Conservation (phyloP, 176 grass and related monocot genomes). For the Musa itinerans region DNA sequence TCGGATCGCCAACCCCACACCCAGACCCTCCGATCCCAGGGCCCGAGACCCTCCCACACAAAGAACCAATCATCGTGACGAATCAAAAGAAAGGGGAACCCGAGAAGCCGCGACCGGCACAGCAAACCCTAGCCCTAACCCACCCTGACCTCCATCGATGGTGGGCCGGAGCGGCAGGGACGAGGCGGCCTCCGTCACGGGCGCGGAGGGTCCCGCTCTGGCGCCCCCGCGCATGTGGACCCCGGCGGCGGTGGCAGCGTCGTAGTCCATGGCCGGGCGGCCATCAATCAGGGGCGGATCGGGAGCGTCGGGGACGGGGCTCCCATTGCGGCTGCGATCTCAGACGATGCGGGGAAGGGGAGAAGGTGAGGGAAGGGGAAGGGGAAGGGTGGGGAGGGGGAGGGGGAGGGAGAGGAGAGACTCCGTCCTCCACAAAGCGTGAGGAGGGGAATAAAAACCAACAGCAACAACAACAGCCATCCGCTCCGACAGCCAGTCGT, state of each 20-base stretch:
- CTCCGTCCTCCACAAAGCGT: neutral
- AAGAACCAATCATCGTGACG: neutral
- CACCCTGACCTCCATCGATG: slow-evolving; percentile 15
- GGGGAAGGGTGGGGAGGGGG: neutral
- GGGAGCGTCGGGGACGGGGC: slow-evolving; percentile 30
- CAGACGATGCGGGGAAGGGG: neutral
- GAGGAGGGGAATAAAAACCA: slow-evolving; percentile 21
- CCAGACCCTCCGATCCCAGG: neutral
- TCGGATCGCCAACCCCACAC: neutral
- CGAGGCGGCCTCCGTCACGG: slow-evolving; percentile 32
- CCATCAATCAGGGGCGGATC: slow-evolving; percentile 28
- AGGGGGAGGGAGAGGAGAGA: neutral
- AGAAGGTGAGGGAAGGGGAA: neutral
- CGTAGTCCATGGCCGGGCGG: slow-evolving; percentile 31
- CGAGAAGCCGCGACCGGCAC: neutral
- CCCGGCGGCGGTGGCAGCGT: slow-evolving; percentile 38
- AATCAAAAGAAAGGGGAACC: neutral
- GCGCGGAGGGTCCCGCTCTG: slow-evolving; percentile 21
- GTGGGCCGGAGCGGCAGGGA: slow-evolving; percentile 18
- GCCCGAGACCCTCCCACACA: too few relatives aligned
- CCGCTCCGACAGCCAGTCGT: slow-evolving; percentile 19
- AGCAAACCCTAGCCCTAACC: slow-evolving; percentile 32
- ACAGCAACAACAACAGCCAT: slow-evolving; percentile 4
- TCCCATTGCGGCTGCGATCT: slow-evolving; percentile 29
- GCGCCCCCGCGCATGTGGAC: slow-evolving; percentile 23